These are phyloP conservation scores for Cinchona pubescens DNA, from an alignment of 257 asterid species.

Conservation along the genomic window DNA sequence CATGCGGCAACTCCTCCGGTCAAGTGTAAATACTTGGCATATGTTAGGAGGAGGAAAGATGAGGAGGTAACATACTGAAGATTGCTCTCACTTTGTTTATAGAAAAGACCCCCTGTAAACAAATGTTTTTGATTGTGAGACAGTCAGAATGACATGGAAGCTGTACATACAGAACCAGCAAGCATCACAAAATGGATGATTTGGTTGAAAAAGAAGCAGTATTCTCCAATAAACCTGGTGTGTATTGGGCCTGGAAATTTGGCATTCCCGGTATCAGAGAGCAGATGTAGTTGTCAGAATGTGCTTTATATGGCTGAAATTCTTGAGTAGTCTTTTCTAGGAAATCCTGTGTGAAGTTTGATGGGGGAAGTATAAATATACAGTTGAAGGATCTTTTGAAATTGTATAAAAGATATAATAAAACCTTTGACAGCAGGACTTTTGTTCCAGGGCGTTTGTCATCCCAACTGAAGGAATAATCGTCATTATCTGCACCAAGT, in stretches of 20 bases:
- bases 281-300: conserved; percentile 83
- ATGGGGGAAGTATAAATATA: neutral
- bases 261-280: conserved; percentile 77
- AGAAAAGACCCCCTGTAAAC: conserved; percentile 59
- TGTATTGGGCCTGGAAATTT: conserved; percentile 76
- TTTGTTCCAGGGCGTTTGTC: conserved; percentile 84
- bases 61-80: conserved; percentile 86
- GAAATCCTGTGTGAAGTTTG: conserved; percentile 39
- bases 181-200: neutral
- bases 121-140: neutral
- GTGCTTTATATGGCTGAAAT: conserved; percentile 63
- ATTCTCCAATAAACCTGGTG: conserved; percentile 51
- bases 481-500: conserved; percentile 71
- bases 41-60: conserved; percentile 58
- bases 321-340: conserved; percentile 54
- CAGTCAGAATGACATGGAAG: neutral
- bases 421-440: conserved; percentile 68
- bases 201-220: no score
- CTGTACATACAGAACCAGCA: neutral
- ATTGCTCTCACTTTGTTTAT: conserved; percentile 61
- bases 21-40: conserved; percentile 56
- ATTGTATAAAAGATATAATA: no score
- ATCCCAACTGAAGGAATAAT: conserved; percentile 82
- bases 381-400: neutral
- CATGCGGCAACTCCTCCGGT: conserved; percentile 45